A percentile compares a stretch with the other conserved stretches of the same genome.
phyloP scores from a whole-genome alignment of 2,329 filamentous ascomycete species.

The Dactylellina sp. region DNA sequence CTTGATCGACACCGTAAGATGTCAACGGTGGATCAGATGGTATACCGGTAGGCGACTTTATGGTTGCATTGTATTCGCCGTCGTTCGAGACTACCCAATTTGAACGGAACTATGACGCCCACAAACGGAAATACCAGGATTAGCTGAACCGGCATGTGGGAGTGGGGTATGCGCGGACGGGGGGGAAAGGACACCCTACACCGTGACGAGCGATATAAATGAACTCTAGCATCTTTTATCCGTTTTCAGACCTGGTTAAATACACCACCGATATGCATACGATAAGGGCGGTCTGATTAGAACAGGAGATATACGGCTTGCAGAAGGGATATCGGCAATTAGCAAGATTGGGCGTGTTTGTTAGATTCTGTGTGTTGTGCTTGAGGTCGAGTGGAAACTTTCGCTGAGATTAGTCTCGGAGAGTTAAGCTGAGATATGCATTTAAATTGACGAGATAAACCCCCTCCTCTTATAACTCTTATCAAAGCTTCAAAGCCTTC shows the following conservation, averaged over 20 bases:
- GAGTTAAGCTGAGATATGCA: no score
- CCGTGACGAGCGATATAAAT: constrained; percentile 82
- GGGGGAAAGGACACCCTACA: constrained; percentile 67
- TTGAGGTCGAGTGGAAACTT: constrained; percentile 17
- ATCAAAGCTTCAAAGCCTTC: neutral
- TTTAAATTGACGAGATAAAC: neutral
- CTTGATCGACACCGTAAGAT: constrained; percentile 85
- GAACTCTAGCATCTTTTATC: constrained; percentile 74
- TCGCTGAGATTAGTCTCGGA: neutral
- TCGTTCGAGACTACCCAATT: constrained; percentile 88
- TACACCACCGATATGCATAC: neutral
- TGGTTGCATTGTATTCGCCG: constrained; percentile 78
- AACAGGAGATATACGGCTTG: neutral
- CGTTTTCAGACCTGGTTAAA: neutral
- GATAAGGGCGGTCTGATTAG: neutral
- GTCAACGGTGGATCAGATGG: constrained; percentile 88
- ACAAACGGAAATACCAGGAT: constrained; percentile 17
- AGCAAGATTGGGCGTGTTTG: neutral
- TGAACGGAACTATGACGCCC: constrained; percentile 79
- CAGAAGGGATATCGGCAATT: no score
- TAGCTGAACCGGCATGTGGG: constrained; percentile 7
- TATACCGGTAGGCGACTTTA: constrained; percentile 86
- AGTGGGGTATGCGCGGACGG: constrained; percentile 23
- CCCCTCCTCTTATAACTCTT: neutral
- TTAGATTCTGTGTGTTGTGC: constrained; percentile 26